A percentile compares a stretch with the other conserved stretches of the same genome.
Conservation (phyloP, 768 basidiomycete species). For the Lactarius akahatsu region DNA sequence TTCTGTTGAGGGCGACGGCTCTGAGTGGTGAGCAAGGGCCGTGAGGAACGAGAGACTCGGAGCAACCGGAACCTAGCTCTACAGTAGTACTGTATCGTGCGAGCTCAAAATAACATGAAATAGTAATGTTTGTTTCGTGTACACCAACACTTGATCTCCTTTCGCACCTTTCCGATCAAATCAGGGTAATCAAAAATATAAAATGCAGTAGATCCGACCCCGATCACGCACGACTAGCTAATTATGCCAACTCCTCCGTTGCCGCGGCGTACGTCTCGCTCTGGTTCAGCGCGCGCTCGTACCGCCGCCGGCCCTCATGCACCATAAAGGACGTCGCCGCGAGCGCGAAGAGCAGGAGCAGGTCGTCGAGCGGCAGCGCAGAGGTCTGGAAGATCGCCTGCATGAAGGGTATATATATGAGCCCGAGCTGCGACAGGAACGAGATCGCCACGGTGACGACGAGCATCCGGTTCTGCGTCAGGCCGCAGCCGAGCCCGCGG, state of each 20-base stretch:
- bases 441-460: slow-evolving; percentile 85
- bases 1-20: too few relatives aligned
- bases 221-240: background rate
- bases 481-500: slow-evolving; percentile 82
- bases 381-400: slow-evolving; percentile 94
- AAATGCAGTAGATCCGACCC: background rate
- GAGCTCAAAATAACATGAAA: too few relatives aligned
- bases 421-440: slow-evolving; percentile 74
- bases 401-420: slow-evolving; percentile 84
- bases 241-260: slow-evolving; percentile 57
- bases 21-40: too few relatives aligned
- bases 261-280: slow-evolving; percentile 50
- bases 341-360: slow-evolving; percentile 52
- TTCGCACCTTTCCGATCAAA: too few relatives aligned
- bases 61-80: too few relatives aligned
- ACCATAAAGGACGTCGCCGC: slow-evolving; percentile 57
- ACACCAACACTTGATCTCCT: too few relatives aligned
- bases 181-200: background rate
- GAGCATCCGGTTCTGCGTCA: slow-evolving; percentile 87
- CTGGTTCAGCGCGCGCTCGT: slow-evolving; percentile 63
- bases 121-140: too few relatives aligned
- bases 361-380: slow-evolving; percentile 63
- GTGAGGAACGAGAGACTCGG: too few relatives aligned
- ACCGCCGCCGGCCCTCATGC: slow-evolving; percentile 81
- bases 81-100: too few relatives aligned